Evolutionary conservation across 306 rosid species (phyloP).

Genomic region (Quercus rubra): DNA sequence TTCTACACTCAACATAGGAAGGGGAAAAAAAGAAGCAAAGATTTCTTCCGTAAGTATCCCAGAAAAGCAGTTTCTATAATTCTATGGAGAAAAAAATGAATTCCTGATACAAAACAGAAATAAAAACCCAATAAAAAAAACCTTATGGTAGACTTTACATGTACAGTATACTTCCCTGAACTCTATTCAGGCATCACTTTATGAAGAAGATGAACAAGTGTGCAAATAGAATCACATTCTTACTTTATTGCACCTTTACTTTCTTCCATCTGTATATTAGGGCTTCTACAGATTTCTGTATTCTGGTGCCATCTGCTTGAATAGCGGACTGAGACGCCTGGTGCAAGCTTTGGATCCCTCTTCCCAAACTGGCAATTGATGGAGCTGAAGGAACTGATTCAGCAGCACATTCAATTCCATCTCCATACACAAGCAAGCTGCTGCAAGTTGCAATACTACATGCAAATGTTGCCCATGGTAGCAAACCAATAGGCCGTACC

Average conservation of each 20-base stretch:
- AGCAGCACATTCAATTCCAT: conserved; percentile 72
- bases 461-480: conserved; percentile 75
- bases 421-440: conserved; percentile 58
- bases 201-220: conserved; percentile 20
- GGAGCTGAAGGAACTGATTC: conserved; percentile 66
- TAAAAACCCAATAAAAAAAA: neutral
- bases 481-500: conserved; percentile 45
- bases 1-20: neutral
- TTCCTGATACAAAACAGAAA: neutral
- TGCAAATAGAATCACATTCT: conserved; percentile 21
- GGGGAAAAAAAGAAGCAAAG: neutral
- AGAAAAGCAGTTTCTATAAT: neutral
- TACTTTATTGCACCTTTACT: conserved; percentile 38
- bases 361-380: conserved; percentile 73
- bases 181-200: conserved; percentile 17
- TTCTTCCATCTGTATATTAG: conserved; percentile 50
- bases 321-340: conserved; percentile 44
- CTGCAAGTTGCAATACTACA: conserved; percentile 69
- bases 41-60: neutral
- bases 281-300: conserved; percentile 57
- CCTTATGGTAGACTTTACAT: conserved; percentile 10
- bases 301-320: conserved; percentile 51
- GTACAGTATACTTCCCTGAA: conserved; percentile 34
- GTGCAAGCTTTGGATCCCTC: conserved; percentile 60
- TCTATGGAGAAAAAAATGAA: neutral